phyloP scores from a whole-genome alignment of 768 basidiomycete genomes.

The Russula foetens region DNA sequence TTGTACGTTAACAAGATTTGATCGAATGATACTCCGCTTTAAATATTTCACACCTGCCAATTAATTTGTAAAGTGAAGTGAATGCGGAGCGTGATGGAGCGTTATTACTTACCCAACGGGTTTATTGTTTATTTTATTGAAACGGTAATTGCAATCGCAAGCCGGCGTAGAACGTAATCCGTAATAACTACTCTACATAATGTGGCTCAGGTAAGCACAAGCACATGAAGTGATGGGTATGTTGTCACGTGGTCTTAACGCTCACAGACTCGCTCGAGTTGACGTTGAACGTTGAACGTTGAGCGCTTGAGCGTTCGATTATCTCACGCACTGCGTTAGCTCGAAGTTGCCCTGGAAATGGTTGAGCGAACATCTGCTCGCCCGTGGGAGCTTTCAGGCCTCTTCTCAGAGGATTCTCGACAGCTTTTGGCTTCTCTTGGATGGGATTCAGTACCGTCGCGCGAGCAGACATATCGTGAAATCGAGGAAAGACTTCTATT shows the following conservation, averaged over 20 bases:
- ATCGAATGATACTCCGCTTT: not conserved
- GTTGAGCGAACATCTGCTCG: not conserved
- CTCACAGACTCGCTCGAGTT: no score
- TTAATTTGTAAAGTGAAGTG: not conserved
- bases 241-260: not conserved
- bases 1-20: slow-evolving; percentile 4
- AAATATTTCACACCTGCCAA: not conserved
- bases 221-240: no score
- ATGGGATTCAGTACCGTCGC: slow-evolving; percentile 48
- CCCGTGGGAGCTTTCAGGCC: not conserved
- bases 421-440: slow-evolving; percentile 47
- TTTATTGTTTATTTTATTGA: no score
- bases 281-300: no score
- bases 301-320: no score
- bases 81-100: no score
- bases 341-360: not conserved
- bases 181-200: no score
- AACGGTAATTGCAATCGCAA: no score
- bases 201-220: no score
- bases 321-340: no score
- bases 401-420: slow-evolving; percentile 29
- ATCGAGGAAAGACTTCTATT: slow-evolving; percentile 71
- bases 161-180: no score
- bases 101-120: no score
- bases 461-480: slow-evolving; percentile 50